Evolutionary conservation across 257 asterid species (phyloP), one percentile per base, ranked within the genome.

Genomic region (Perilla frutescens): DNA sequence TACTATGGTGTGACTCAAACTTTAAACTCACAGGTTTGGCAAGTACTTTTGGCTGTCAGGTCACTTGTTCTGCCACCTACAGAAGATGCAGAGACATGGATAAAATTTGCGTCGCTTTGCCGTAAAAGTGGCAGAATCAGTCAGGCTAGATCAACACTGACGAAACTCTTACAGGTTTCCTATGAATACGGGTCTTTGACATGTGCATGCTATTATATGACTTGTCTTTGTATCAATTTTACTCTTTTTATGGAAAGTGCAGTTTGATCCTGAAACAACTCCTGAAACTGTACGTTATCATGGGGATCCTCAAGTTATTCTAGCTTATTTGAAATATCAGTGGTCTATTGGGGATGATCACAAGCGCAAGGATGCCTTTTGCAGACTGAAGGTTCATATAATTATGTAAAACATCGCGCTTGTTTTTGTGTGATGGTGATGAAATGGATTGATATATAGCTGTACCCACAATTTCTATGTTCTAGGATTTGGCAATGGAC

Each of bases 321-420:
- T 92, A 79, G 98, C 99, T 55, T 90, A 90, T 74, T 80, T 95
- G 85, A 89, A 92, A 74, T 95, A 95, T 83, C 98, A 95, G 68
- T 95, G 98, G 97, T 95, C 99, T 69, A 95, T 87, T 68, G 99
- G 99, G 66, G 99, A 95, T 79, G 99, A 95, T 75, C 91, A 87
- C 60, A 90, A 84, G 84, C 96, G 99, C 72, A 87, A 86, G 84
- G 98, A 90, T 60, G 93, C 98, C 75, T 92, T 89, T 72, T 69
- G 86, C 55, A 85, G 98, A 84, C 85, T 95, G 77, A 92, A 90
- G 99, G 99, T 92, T 73, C 59, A 76, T 77, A 51, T 41, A 43
- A 47, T 55, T 59, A 69, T 76, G 43, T 34, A 61, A 29, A 54
- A 39, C 44, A 62, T 65, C 66, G 6, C 7, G 37, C 32, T 62